Conservation (phyloP, 1,284 basidiomycete genomes). For the Gymnopus androsaceus region DNA sequence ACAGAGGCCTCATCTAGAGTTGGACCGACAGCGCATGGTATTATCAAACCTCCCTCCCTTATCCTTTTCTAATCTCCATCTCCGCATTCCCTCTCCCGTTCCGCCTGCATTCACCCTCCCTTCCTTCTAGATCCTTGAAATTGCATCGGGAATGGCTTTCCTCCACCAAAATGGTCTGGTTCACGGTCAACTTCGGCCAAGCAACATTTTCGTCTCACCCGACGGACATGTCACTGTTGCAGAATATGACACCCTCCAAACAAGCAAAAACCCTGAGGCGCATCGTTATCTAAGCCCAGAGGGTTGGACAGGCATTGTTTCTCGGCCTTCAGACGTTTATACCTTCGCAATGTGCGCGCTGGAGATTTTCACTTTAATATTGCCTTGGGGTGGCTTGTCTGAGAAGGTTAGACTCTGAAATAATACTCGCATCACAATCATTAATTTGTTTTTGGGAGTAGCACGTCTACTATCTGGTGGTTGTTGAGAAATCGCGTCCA, state of each 20-base stretch:
- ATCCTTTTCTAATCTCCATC: too few relatives aligned
- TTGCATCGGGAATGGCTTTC: slow-evolving; percentile 27
- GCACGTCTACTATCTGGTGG: slow-evolving; percentile 28
- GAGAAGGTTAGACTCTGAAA: too few relatives aligned
- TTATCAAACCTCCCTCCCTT: too few relatives aligned
- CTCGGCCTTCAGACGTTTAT: slow-evolving; percentile 28
- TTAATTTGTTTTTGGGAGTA: too few relatives aligned
- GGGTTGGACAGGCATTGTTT: slow-evolving; percentile 20
- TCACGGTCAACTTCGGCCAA: slow-evolving; percentile 8
- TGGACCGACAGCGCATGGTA: slow-evolving; percentile 23
- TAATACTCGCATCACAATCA: too few relatives aligned
- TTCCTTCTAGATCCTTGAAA: slow-evolving; percentile 16
- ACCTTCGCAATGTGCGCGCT: slow-evolving; percentile 30
- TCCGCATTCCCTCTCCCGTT: neutral
- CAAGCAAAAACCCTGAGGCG: slow-evolving; percentile 18
- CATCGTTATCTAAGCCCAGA: slow-evolving; percentile 32
- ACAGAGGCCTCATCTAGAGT: slow-evolving; percentile 16
- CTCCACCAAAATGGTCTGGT: slow-evolving; percentile 20
- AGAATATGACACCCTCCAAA: slow-evolving; percentile 26
- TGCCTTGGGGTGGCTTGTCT: slow-evolving; percentile 28
- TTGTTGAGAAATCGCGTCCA: slow-evolving; percentile 25
- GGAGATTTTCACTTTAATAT: slow-evolving; percentile 26
- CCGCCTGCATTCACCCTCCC: neutral
- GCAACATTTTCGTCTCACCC: slow-evolving; percentile 8
- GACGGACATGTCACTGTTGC: slow-evolving; percentile 23